Conservation (phyloP, 176 grass and related monocot genomes). For the Zoysia pacifica region DNA sequence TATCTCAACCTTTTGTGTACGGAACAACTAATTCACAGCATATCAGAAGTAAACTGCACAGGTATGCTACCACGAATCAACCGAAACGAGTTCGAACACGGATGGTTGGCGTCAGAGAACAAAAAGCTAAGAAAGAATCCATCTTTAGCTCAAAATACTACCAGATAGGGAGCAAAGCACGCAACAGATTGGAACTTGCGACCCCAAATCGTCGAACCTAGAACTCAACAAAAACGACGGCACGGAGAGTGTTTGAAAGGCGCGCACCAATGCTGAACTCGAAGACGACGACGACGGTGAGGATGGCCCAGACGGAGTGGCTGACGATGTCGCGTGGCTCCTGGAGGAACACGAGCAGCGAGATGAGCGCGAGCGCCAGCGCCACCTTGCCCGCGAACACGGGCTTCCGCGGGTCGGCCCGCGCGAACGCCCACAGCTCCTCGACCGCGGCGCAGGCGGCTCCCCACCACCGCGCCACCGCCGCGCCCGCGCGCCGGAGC, state of each 20-base stretch:
- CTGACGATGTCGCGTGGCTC: constrained; percentile 68
- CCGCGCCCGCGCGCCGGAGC: constrained; percentile 29
- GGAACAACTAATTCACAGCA: not conserved
- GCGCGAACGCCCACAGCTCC: constrained; percentile 62
- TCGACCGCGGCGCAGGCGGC: constrained; percentile 8
- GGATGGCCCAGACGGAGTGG: constrained; percentile 95
- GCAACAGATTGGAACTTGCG: not conserved
- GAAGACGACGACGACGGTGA: constrained; percentile 93
- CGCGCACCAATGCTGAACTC: constrained; percentile 86
- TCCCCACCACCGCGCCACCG: constrained; percentile 5
- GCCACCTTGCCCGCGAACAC: constrained; percentile 77
- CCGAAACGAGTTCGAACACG: not conserved
- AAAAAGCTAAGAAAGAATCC: not conserved
- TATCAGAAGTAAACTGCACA: not conserved
- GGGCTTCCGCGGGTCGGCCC: constrained; percentile 66
- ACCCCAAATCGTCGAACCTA: not conserved
- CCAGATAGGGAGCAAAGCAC: not conserved
- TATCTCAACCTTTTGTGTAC: not conserved
- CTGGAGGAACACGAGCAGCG: constrained; percentile 76
- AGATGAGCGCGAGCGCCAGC: constrained; percentile 64
- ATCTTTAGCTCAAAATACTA: not conserved
- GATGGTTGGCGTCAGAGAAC: not conserved
- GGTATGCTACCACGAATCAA: not conserved
- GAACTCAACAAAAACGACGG: not conserved
- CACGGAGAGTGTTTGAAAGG: no score